Evolutionary conservation across 306 rosid species (phyloP).

Genomic region (Rosa persica): DNA sequence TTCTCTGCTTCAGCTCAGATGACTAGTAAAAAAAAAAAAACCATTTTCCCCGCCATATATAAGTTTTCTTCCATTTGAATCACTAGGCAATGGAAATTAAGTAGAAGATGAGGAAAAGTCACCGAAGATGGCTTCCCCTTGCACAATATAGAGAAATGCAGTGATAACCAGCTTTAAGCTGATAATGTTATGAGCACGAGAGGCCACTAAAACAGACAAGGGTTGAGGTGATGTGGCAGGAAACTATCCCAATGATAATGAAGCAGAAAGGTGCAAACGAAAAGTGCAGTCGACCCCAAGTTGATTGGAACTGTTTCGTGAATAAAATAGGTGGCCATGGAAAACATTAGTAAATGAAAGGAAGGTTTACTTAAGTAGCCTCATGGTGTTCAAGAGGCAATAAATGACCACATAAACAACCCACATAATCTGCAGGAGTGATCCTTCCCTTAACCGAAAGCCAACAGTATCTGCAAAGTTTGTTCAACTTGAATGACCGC

Average conservation of each 20-base stretch:
- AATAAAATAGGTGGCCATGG: conserved; percentile 9
- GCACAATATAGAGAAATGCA: neutral
- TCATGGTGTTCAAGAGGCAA: conserved; percentile 9
- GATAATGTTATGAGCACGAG: neutral
- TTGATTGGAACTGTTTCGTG: neutral
- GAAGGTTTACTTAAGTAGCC: conserved; percentile 13
- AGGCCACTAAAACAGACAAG: neutral
- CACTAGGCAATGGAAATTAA: neutral
- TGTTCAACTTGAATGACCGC: neutral
- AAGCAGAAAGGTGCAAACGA: conserved; percentile 11
- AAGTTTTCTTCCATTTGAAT: neutral
- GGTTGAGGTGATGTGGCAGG: neutral
- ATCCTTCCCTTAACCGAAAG: neutral
- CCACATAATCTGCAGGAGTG: neutral
- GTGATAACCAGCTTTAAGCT: conserved; percentile 5
- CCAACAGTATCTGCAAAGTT: conserved; percentile 2
- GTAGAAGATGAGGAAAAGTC: neutral
- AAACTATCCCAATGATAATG: neutral
- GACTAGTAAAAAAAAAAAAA: neutral
- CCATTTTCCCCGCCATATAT: neutral
- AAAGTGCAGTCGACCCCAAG: conserved; percentile 8
- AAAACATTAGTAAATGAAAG: conserved; percentile 14
- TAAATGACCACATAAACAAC: neutral
- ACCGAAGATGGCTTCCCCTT: conserved; percentile 5
- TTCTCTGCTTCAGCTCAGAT: neutral